phyloP scores from a whole-genome alignment of 2,329 filamentous ascomycete genomes.

The Fusarium sp. region DNA sequence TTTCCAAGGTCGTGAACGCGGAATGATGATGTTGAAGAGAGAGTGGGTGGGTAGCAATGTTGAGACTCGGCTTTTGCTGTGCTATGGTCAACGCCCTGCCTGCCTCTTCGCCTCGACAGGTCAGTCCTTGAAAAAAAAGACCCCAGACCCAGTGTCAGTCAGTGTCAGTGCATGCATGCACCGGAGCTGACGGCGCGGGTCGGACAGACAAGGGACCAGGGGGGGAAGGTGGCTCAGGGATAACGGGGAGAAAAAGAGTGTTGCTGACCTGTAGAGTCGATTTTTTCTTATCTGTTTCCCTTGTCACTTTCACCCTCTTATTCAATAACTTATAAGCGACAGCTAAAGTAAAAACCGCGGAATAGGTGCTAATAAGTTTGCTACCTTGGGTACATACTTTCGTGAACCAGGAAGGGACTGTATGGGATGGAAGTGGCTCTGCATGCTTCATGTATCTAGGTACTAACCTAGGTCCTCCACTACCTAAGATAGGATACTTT shows the following conservation, averaged over 20 bases:
- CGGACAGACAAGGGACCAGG: constrained; percentile 37
- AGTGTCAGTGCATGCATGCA: constrained; percentile 33
- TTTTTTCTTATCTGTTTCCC: not conserved
- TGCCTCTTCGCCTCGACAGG: constrained; percentile 15
- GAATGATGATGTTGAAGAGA: constrained; percentile 40
- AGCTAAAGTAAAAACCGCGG: not conserved
- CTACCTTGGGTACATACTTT: not conserved
- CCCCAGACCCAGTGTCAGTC: constrained; percentile 22
- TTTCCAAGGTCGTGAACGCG: constrained; percentile 46
- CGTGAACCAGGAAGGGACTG: not conserved
- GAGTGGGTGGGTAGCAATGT: constrained; percentile 40
- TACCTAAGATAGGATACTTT: not conserved
- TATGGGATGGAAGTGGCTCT: not conserved
- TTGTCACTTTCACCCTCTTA: not conserved
- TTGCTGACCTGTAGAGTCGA: not conserved
- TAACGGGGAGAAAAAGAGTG: constrained; percentile 8
- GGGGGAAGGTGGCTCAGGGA: constrained; percentile 13
- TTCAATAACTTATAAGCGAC: constrained; percentile 2
- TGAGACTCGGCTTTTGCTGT: constrained; percentile 30
- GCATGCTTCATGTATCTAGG: not conserved
- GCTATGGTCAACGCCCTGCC: constrained; percentile 20
- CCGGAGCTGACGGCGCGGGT: constrained; percentile 40
- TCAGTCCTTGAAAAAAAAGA: constrained; percentile 16
- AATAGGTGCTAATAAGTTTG: not conserved
- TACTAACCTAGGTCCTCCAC: not conserved